Evolutionary conservation across 108 stramenopile genomes (phyloP), one percentile per base, ranked within the genome.

Genomic region (Cylindrotheca fusiformis): DNA sequence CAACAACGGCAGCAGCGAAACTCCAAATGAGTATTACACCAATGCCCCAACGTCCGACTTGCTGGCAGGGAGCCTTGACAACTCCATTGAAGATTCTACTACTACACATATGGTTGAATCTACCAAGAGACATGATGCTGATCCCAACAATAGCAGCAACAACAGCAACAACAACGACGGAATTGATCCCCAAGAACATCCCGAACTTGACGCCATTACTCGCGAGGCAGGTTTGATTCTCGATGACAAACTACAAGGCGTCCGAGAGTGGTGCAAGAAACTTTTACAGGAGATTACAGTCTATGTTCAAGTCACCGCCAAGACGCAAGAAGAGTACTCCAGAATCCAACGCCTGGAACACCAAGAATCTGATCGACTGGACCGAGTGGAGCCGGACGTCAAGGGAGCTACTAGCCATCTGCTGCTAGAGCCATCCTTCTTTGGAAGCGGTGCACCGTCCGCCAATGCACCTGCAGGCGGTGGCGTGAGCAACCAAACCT

Each of bases 381-480:
- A 84, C 45, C 46, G 52, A 41, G 77, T 84, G 0, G 83, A 74
- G 47, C 83, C 83, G n/a, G 83, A 84, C 54, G 74, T 84, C 36
- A 60, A 45, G 4, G 52, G 74, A 57, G 46, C 60, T 4, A 67
- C 72, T 2, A 54, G 47, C 50, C 52, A 28, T 25, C 52, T 74
- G 54, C 55, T 67, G 41, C 44, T 32, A 20, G 4, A 63, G 21
- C 32, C 50, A 17, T 41, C 14, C 36, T 23, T 20, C 21, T 32
- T 51, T 28, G 60, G 60, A 10, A 51, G 12, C 44, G 44, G 52
- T 22, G 52, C 22, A 21, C 50, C 50, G 21, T 25, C 12, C 14
- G 2, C 55, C 10, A 29, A 30, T 10, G 54, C 10, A 12, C n/a
- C n/a, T n/a, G n/a, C n/a, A n/a, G n/a, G n/a, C n/a, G n/a, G n/a